Evolutionary conservation across 805 yeast genomes (phyloP), one percentile per base, ranked within the genome.

Genomic region (Suhomyces kilbournensis): DNA sequence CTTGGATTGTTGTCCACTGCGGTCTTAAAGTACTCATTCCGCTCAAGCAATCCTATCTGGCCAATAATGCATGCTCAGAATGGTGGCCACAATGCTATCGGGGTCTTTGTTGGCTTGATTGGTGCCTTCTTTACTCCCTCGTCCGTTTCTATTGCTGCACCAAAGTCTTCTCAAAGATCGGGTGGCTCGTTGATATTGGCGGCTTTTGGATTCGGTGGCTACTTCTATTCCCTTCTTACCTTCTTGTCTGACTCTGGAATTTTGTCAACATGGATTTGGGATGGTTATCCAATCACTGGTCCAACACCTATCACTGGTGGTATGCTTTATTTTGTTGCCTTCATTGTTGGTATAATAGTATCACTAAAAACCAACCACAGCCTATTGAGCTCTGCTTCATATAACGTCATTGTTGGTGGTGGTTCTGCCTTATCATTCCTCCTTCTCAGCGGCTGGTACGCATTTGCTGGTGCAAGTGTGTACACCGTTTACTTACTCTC

Each of bases 11-110:
- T 88, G 43, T 66, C 83, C 4, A 83, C 97, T 1, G 81, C 91
- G 0, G 80, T 89, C 28, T 75, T 89, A 17, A 94, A 94, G 64
- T 87, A 80, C 71, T 81, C 86, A 8, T 81, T 78, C 60, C 87
- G 81, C 70, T 83, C 98, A 2, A 92, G 92, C 65, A 94, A 94
- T 66, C 99, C 99, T 38, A 75, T 91, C 46, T 94, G 99, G 99
- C 96, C 98, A 26, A 87, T 92, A 48, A 85, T 94, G 92, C 85
- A 91, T 66, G 77, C 77, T 15, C 80, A 75, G 10, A 91, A 89
- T 60, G 97, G 97, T 17, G 99, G 99, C 12, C 82, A 83, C 77
- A 93, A 93, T 68, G 76, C 75, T 49, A 70, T 82, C 28, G 96
- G 94, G 40, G 67, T 90, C 2, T 68, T 75, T 3, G 54, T 87